Base-by-base conservation (phyloP, 2,329 filamentous ascomycete species). In the Capronia epimyces region DNA sequence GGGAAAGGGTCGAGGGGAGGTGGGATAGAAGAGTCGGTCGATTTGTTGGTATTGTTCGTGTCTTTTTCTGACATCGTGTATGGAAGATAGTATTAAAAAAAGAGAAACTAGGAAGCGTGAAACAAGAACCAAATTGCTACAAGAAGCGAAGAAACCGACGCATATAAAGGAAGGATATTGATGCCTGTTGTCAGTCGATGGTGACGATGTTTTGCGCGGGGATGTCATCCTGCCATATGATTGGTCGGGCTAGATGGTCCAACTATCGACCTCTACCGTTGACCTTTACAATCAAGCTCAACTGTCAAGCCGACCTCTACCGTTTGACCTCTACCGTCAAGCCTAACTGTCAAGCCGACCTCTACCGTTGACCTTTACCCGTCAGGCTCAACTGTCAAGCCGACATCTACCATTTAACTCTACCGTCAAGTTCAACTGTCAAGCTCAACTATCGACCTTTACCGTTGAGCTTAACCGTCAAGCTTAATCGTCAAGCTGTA, bases 11-110 rank as follows among this genome's bases (percentile, higher is more conserved):
- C 59, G 44, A 56, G 52, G 21, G 59, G 59, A 45, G 59, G 59
- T 21, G 59, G 55, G 18, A 55, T 48, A 16, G 50, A 44, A 13
- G 34, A 22, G 37, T 55, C 50, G 18, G 34, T 20, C n/a, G 34
- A 37, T 16, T 7, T 21, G 37, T 44, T 46, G n/a, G 20, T 24
- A 41, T 7, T 21, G 37, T 44, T 46, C 12, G 20, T 24, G 43
- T 61, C 55, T 36, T 65, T 60, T 10, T 62, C 58, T 27, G 62
- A 48, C 65, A 65, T 66, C 39, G 46, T 47, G 34, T 32, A 27
- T 43, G 16, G 18, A 16, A n/a, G 21, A 15, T 3, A 40, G 7
- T 16, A 24, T 18, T 18, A 39, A 24, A 49, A 27, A 25, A 15
- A 29, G 18, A 22, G 24, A 21, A 21, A 31, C 10, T 3, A 25